Evolutionary conservation across 2,329 filamentous ascomycete species (phyloP).

Genomic region (Diplodia corticola): DNA sequence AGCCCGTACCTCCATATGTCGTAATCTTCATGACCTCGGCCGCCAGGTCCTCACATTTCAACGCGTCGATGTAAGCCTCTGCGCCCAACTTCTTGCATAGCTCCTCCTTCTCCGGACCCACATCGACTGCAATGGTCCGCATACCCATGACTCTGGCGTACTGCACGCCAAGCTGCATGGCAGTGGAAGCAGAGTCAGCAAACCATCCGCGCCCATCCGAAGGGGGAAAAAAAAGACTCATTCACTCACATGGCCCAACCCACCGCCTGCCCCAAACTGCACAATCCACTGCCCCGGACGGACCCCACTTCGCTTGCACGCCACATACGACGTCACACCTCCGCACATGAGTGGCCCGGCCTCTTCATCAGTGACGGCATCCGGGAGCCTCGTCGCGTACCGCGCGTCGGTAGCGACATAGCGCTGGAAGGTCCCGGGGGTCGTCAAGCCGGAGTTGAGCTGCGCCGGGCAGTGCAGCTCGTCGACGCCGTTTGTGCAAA

Average conservation of each 20-base stretch:
- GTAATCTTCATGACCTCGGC: slow-evolving; percentile 48
- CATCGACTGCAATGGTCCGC: slow-evolving; percentile 58
- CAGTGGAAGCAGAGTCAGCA: not conserved
- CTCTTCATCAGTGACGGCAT: slow-evolving; percentile 32
- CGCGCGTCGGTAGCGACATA: slow-evolving; percentile 58
- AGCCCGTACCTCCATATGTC: slow-evolving; percentile 23
- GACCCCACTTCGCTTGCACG: slow-evolving; percentile 37
- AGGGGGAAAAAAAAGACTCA: not conserved
- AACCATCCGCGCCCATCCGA: not conserved
- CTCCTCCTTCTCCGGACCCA: slow-evolving; percentile 36
- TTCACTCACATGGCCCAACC: slow-evolving; percentile 26
- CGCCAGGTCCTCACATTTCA: not conserved
- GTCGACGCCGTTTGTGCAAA: slow-evolving; percentile 55
- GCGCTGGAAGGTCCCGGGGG: slow-evolving; percentile 54
- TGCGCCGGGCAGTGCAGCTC: slow-evolving; percentile 51
- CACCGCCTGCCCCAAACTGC: slow-evolving; percentile 41
- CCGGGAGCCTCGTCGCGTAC: slow-evolving; percentile 36
- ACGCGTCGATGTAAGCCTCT: slow-evolving; percentile 38
- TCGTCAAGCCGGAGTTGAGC: slow-evolving; percentile 48
- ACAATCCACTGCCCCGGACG: slow-evolving; percentile 44
- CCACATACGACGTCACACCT: slow-evolving; percentile 46
- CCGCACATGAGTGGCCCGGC: slow-evolving; percentile 44
- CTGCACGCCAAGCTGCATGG: slow-evolving; percentile 51
- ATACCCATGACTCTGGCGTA: slow-evolving; percentile 51
- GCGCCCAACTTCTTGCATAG: slow-evolving; percentile 54